Evolutionary conservation across 2,329 filamentous ascomycete genomes (phyloP), one percentile per base, ranked within the genome.

Genomic region (Fonsecaea pugnacius): DNA sequence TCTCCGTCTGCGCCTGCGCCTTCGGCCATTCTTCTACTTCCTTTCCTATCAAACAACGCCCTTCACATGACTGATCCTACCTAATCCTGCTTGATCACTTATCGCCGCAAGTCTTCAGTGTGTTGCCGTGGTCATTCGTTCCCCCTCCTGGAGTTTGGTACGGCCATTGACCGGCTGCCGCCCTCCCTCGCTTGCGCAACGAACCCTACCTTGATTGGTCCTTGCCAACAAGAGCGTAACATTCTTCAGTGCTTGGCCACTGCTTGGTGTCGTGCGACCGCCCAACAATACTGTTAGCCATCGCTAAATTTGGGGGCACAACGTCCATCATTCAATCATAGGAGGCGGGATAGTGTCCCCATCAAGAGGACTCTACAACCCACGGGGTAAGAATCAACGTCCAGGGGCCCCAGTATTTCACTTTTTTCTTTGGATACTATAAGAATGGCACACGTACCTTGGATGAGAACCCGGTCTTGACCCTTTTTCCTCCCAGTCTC

Each of bases 21-120:
- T 30, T 58, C 64, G 64, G 64, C 33, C 51, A 66, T 66, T 66
- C 62, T 67, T 67, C 61, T 67, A 61, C 61, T 18, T 52, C 61
- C 61, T 38, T 27, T n/a, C 60, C 60, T 59, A 55, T 52, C 36
- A 36, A 24, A 1, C 14, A 16, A 43, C 27, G 27, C 40, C 40
- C 33, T 43, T 33, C 12, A 2, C 36, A 4, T 32, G 16, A 36
- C 54, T 14, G 54, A 36, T 21, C 38, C 62, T 55, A 18, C 14
- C 2, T 58, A 46, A 36, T 21, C 35, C 62, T 48, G 12, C 24
- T 9, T 56, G 30, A 40, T 48, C 27, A 30, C 27, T 30, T 30
- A 30, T 30, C 27, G 27, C 27, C 27, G 27, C 27, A 30, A 30
- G 27, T 4, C 27, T 30, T 30, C 4, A 30, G 4, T 30, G 27